These are phyloP conservation scores for Cantharellus cinnabarinus DNA, from an alignment of 768 basidiomycete species.

Conservation along the genomic window DNA sequence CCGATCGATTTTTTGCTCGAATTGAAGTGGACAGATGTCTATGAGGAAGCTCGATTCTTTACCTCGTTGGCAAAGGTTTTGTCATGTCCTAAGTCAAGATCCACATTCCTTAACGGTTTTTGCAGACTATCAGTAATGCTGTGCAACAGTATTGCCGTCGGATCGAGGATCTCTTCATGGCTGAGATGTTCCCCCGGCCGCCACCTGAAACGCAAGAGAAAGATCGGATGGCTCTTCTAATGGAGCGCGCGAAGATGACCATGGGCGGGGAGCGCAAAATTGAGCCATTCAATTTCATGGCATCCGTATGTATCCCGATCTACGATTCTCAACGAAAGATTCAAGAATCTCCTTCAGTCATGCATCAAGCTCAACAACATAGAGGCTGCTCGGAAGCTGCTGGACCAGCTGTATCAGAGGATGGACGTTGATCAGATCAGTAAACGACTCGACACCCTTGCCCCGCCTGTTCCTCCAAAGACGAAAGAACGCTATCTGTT, in stretches of 20 bases:
- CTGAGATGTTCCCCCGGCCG: constrained; percentile 85
- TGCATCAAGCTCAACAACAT: constrained; percentile 98
- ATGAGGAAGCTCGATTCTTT: constrained; percentile 75
- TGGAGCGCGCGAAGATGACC: constrained; percentile 67
- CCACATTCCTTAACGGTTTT: not conserved
- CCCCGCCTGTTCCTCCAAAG: constrained; percentile 57
- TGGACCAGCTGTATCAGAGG: constrained; percentile 87
- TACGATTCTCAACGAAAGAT: not conserved
- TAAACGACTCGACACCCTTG: constrained; percentile 33
- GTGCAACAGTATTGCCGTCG: constrained; percentile 79
- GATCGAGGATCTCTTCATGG: constrained; percentile 75
- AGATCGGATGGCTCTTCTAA: constrained; percentile 63
- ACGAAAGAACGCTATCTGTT: constrained; percentile 55
- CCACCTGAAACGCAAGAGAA: constrained; percentile 51
- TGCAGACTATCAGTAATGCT: constrained; percentile 74
- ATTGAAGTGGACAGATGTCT: constrained; percentile 80
- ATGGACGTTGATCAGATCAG: constrained; percentile 77
- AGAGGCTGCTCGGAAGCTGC: constrained; percentile 69
- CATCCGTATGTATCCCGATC: constrained; percentile 22
- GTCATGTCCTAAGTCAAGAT: not conserved
- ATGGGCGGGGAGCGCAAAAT: constrained; percentile 75
- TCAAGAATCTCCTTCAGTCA: constrained; percentile 27
- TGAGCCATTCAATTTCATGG: constrained; percentile 84
- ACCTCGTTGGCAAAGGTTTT: constrained; percentile 71
- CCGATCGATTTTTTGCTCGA: constrained; percentile 77